Evolutionary conservation across 805 yeast genomes (phyloP).

Genomic region (Kodamaea restingae): DNA sequence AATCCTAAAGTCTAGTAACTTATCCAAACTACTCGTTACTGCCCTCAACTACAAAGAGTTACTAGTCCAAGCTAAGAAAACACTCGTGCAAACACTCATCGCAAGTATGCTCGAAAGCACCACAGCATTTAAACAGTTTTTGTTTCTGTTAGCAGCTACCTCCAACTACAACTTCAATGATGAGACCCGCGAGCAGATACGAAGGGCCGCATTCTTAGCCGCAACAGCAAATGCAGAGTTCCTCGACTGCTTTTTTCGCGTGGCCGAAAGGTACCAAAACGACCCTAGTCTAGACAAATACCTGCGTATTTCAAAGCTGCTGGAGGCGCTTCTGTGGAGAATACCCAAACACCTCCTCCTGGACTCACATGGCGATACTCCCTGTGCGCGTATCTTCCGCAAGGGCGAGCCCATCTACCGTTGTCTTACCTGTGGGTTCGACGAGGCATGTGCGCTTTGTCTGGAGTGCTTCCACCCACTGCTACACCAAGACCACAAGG

Average conservation of each 20-base stretch:
- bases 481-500: conserved; percentile 69
- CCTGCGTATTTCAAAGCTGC: conserved; percentile 18
- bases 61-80: too few species aligned
- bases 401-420: conserved; percentile 81
- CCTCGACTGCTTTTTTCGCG: conserved; percentile 32
- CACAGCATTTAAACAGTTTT: conserved; percentile 23
- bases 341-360: conserved; percentile 1
- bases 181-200: conserved; percentile 28
- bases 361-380: conserved; percentile 53
- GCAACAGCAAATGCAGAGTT: conserved; percentile 41
- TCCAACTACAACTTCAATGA: conserved; percentile 28
- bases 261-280: neutral
- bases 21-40: too few species aligned
- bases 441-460: conserved; percentile 83
- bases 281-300: conserved; percentile 10
- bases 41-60: too few species aligned
- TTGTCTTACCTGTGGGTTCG: conserved; percentile 71
- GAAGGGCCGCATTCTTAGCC: conserved; percentile 42
- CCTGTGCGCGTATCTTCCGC: conserved; percentile 69
- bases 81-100: too few species aligned
- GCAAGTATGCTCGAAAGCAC: conserved; percentile 7
- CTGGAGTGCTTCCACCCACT: conserved; percentile 67
- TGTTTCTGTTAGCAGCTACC: conserved; percentile 36
- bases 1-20: too few species aligned
- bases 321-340: neutral